Percentiles rank a stretch among this genome's conserved stretches.
These are phyloP conservation scores for Pichia rugopelliculosa DNA, from an alignment of 805 yeast genomes.

Conservation along the genomic window DNA sequence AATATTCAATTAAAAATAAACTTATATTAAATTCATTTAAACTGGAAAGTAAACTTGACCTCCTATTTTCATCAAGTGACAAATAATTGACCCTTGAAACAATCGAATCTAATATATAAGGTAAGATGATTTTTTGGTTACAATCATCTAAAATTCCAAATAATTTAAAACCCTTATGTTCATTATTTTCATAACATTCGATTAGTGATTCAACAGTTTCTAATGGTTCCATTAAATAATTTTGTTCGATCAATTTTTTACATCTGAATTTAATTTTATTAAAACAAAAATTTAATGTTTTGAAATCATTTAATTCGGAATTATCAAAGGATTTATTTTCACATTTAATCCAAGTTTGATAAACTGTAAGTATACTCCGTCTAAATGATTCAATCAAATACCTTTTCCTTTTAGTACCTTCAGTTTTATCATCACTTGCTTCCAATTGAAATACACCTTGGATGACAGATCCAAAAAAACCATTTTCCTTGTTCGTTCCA, in stretches of 20 bases:
- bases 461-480: slow-evolving; percentile 60
- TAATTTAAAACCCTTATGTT: slow-evolving; percentile 33
- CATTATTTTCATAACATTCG: slow-evolving; percentile 20
- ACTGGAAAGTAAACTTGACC: slow-evolving; percentile 41
- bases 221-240: slow-evolving; percentile 61
- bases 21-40: slow-evolving; percentile 40
- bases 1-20: slow-evolving; percentile 52
- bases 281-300: slow-evolving; percentile 40
- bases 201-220: slow-evolving; percentile 68
- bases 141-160: slow-evolving; percentile 82
- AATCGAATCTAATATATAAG: slow-evolving; percentile 54
- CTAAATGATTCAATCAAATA: slow-evolving; percentile 58
- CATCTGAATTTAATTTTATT: slow-evolving; percentile 63
- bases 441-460: slow-evolving; percentile 77
- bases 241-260: slow-evolving; percentile 53
- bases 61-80: slow-evolving; percentile 21
- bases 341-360: slow-evolving; percentile 64
- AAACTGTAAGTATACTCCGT: slow-evolving; percentile 47
- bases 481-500: slow-evolving; percentile 32
- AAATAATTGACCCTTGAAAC: slow-evolving; percentile 36
- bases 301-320: slow-evolving; percentile 6
- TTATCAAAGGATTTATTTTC: slow-evolving; percentile 31
- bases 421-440: slow-evolving; percentile 44
- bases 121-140: slow-evolving; percentile 65
- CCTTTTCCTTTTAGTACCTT: slow-evolving; percentile 46